Evolutionary conservation across 495 filamentous ascomycete species (phyloP).

Genomic region (Penicillium lividum): DNA sequence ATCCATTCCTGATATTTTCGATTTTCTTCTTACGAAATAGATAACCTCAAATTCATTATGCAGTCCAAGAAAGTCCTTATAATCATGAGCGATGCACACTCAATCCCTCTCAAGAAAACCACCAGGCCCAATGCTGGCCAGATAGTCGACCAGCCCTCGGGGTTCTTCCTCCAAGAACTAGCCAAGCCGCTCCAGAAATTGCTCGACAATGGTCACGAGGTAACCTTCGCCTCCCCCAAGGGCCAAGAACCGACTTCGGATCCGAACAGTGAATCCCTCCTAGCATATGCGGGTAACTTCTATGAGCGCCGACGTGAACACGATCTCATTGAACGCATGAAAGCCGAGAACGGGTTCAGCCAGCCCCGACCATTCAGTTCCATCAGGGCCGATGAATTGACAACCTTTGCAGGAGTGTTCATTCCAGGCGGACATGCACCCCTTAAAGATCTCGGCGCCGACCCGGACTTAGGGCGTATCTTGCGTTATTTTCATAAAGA

Average conservation of each 20-base stretch:
- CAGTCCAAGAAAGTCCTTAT: slow-evolving; percentile 41
- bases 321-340: slow-evolving; percentile 40
- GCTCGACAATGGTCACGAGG: slow-evolving; percentile 37
- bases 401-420: slow-evolving; percentile 37
- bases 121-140: slow-evolving; percentile 25
- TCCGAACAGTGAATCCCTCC: slow-evolving; percentile 36
- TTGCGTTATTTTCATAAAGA: slow-evolving; percentile 36
- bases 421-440: slow-evolving; percentile 47
- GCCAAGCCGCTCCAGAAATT: slow-evolving; percentile 41
- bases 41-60: slow-evolving; percentile 1
- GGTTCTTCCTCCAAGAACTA: slow-evolving; percentile 49
- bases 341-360: slow-evolving; percentile 38
- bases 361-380: slow-evolving; percentile 27
- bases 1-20: too few relatives aligned
- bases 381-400: slow-evolving; percentile 33
- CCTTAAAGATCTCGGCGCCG: slow-evolving; percentile 36
- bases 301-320: slow-evolving; percentile 41
- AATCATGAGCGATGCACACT: slow-evolving; percentile 40
- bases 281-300: slow-evolving; percentile 42
- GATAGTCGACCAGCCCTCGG: slow-evolving; percentile 36
- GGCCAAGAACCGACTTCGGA: slow-evolving; percentile 37
- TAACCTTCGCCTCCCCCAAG: slow-evolving; percentile 41
- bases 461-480: slow-evolving; percentile 41
- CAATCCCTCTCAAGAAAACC: slow-evolving; percentile 37
- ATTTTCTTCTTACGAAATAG: too few relatives aligned